Evolutionary conservation across 352 stramenopile genomes (phyloP), one percentile per base, ranked within the genome.

Genomic region (Phytophthora kernoviae): DNA sequence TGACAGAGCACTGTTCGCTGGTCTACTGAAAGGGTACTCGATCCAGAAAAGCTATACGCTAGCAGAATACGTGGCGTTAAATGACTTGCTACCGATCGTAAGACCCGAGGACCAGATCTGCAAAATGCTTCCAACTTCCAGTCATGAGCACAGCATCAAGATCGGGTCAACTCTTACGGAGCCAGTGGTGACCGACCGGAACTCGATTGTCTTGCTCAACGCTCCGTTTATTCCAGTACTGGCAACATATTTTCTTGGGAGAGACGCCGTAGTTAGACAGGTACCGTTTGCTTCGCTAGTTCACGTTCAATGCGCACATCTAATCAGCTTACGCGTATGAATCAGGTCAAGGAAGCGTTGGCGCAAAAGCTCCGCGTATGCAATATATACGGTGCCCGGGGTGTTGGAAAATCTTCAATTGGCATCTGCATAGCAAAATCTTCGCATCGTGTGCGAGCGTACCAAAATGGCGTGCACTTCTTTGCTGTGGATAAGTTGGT

Each of bases 351-450:
- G 17, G 34, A 52, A 32, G 70, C 44, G 11, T 34, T 79, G 44
- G 47, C 51, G 30, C 59, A 63, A 45, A 75, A 73, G 15, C 65
- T 75, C 21, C 79, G 79, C 43, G 62, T 90, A 21, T 87, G 79
- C 68, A 77, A 64, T 18, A 43, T 91, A 8, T 68, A 66, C 26
- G 79, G 79, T 14, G 51, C 58, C 21, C 61, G 67, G 32, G 82
- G 82, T 12, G 60, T 80, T 11, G 82, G 82, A 11, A 90, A 92
- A 45, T 83, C 82, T 8, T 81, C 82, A 7, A 68, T 88, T 46
- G 81, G 76, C 2, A 74, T 79, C 17, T 75, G 77, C 45, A 54
- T 90, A 44, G 76, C 82, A 1, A 86, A 82, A 65, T 74, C 70
- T 14, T 65, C 64, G 0, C 75, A 75, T 17, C 67, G 77, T 18